phyloP scores from a whole-genome alignment of 352 stramenopile genomes.

The Globisporangium barbulae region DNA sequence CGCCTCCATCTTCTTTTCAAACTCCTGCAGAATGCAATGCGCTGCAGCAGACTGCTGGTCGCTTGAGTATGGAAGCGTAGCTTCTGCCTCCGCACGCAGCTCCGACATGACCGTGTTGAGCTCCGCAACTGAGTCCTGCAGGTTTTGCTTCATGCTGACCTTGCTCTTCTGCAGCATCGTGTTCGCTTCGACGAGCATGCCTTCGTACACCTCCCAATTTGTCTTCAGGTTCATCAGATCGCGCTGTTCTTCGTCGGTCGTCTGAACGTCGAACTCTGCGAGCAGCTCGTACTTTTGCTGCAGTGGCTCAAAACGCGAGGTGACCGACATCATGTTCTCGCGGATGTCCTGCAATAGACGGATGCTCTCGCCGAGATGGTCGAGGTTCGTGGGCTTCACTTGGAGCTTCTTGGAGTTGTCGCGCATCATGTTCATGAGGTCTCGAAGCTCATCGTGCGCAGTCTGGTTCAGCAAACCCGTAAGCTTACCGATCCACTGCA shows the following conservation, averaged over 20 bases:
- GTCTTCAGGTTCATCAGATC: conserved; percentile 64
- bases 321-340: conserved; percentile 61
- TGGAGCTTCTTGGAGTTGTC: conserved; percentile 84
- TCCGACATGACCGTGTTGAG: conserved; percentile 86
- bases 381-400: conserved; percentile 82
- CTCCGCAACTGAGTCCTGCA: conserved; percentile 89
- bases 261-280: conserved; percentile 87
- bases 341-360: conserved; percentile 88
- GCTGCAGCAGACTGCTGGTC: conserved; percentile 53
- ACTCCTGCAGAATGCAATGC: conserved; percentile 74
- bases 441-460: conserved; percentile 81
- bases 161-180: conserved; percentile 92
- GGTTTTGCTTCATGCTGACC: conserved; percentile 94
- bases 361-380: conserved; percentile 91
- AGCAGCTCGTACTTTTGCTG: conserved; percentile 87
- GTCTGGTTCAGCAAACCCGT: conserved; percentile 91
- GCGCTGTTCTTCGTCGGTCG: conserved; percentile 81
- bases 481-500: conserved; percentile 93
- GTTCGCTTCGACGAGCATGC: conserved; percentile 83
- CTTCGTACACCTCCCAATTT: conserved; percentile 85
- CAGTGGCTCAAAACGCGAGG: conserved; percentile 78
- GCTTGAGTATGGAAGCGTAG: conserved; percentile 69
- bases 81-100: conserved; percentile 65
- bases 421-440: conserved; percentile 88
- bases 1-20: conserved; percentile 86